phyloP scores from a whole-genome alignment of 2,329 filamentous ascomycete genomes.

The Ceratocystis papillata region DNA sequence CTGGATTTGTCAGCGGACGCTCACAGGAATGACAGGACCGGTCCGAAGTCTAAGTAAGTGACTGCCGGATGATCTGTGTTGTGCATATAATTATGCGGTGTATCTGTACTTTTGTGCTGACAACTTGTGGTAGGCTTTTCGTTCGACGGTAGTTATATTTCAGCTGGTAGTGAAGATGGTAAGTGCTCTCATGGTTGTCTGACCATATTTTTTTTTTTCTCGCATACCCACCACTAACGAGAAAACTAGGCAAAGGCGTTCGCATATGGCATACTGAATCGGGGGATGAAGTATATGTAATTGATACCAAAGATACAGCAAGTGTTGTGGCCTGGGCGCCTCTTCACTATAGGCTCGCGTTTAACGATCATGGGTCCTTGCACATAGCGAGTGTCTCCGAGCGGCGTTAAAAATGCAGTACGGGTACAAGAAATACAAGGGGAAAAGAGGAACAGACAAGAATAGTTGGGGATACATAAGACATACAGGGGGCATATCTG shows the following conservation, averaged over 20 bases:
- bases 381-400: conserved; percentile 44
- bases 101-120: neutral
- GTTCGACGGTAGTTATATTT: conserved; percentile 65
- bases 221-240: conserved; percentile 1
- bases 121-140: conserved; percentile 49
- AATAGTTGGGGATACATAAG: neutral
- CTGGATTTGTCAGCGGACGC: conserved; percentile 63
- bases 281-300: conserved; percentile 59
- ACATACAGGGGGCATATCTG: no score
- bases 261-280: conserved; percentile 63
- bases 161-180: conserved; percentile 64
- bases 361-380: conserved; percentile 56
- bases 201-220: neutral
- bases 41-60: conserved; percentile 55
- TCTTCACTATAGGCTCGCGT: conserved; percentile 61
- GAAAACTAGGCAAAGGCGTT: conserved; percentile 34
- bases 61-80: neutral
- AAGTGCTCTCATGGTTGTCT: conserved; percentile 26
- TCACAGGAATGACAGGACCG: conserved; percentile 57
- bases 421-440: neutral
- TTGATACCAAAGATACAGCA: conserved; percentile 55
- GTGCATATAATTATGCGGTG: neutral
- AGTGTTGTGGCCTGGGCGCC: conserved; percentile 67
- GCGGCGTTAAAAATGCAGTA: conserved; percentile 11
- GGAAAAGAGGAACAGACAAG: neutral